phyloP scores from a whole-genome alignment of 345 rosid species.

The Anastatica hierochuntica region DNA sequence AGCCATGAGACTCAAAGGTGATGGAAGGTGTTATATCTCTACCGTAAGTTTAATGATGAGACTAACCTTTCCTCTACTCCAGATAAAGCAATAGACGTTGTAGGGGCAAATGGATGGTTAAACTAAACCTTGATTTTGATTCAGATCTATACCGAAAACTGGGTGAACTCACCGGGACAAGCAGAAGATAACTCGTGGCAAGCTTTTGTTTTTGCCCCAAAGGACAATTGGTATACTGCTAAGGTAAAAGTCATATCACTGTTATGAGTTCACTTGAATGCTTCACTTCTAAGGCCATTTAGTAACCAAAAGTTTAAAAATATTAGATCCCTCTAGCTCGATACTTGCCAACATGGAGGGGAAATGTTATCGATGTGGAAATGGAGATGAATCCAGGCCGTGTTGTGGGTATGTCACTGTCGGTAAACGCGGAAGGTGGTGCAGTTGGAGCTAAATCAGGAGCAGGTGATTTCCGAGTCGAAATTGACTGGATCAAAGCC shows the following conservation, averaged over 20 bases:
- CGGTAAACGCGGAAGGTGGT: constrained; percentile 86
- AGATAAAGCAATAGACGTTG: constrained; percentile 1
- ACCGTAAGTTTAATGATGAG: constrained; percentile 49
- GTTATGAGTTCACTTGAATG: neutral
- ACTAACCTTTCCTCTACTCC: neutral
- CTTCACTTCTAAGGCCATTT: neutral
- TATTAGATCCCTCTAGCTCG: constrained; percentile 67
- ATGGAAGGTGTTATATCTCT: constrained; percentile 88
- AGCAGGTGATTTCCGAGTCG: constrained; percentile 74
- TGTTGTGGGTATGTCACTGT: constrained; percentile 72
- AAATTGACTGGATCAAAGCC: constrained; percentile 90
- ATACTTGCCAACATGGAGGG: constrained; percentile 94
- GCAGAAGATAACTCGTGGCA: constrained; percentile 96
- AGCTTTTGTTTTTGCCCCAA: constrained; percentile 70
- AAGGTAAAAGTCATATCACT: constrained; percentile 50
- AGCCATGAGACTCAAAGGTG: constrained; percentile 84
- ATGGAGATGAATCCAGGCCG: constrained; percentile 91
- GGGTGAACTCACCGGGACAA: constrained; percentile 95
- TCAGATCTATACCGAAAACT: constrained; percentile 93
- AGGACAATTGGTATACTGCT: constrained; percentile 67
- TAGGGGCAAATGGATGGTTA: neutral
- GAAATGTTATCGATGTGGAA: constrained; percentile 64
- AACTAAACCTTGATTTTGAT: constrained; percentile 16
- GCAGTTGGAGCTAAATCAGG: constrained; percentile 63
- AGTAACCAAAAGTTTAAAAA: neutral